Evolutionary conservation across 306 rosid species (phyloP).

Genomic region (Benincasa hispida): DNA sequence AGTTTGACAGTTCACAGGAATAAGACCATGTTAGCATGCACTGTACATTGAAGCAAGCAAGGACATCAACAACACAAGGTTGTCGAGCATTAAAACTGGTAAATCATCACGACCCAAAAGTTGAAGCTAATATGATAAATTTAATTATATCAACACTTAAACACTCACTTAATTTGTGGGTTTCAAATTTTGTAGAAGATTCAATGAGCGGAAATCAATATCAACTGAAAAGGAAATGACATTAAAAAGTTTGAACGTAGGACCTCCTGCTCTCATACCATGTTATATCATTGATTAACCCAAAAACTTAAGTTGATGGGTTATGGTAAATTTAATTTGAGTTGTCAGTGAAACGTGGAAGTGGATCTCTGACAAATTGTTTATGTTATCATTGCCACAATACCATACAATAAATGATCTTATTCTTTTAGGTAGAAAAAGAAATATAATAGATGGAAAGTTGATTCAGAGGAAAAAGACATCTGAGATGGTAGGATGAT

Average conservation of each 20-base stretch:
- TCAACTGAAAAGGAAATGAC: no score
- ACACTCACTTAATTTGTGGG: no score
- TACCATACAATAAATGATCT: not conserved
- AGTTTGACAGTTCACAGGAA: slow-evolving; percentile 11
- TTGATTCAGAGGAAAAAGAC: not conserved
- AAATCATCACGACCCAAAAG: no score
- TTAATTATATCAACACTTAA: no score
- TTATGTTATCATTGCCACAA: not conserved
- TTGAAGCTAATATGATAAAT: no score
- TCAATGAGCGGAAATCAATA: no score
- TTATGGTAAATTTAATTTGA: no score
- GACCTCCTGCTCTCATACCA: no score
- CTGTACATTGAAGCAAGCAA: not conserved
- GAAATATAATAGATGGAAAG: not conserved
- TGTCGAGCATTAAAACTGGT: not conserved
- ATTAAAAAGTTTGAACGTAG: no score
- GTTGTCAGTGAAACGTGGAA: not conserved
- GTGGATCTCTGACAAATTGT: not conserved
- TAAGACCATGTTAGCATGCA: not conserved
- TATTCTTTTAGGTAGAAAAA: not conserved
- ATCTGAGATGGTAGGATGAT: not conserved
- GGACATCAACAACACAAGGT: not conserved
- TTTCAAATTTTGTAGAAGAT: no score
- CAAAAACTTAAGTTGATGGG: no score
- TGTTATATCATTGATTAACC: no score